Evolutionary conservation across 805 yeast species (phyloP), one percentile per base, ranked within the genome.

Genomic region (Ascoidea rubescens): DNA sequence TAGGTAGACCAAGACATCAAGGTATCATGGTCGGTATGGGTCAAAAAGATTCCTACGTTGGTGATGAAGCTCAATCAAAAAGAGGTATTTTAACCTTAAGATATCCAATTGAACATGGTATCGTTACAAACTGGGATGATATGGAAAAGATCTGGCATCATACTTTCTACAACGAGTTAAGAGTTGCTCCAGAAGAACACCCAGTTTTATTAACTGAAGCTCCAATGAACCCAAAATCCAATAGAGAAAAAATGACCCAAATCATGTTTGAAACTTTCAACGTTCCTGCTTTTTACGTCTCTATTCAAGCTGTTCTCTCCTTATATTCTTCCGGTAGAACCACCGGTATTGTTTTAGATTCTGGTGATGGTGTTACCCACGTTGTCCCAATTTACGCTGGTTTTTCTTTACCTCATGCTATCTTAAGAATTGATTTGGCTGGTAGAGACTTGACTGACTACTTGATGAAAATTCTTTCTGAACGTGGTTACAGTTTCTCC

Each of bases 61-160:
- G 99, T 71, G 98, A 93, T 72, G 98, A 93, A 79, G 99, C 98
- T 59, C 99, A 93, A 79, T 89, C 97, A 66, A 93, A 93, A 86
- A 89, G 99, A 87, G 99, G 99, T 90, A 90, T 93, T 72, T 84
- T 93, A 71, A 88, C 96, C 67, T 79, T 93, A 72, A 87, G 96
- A 77, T 93, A 93, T 80, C 99, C 99, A 71, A 93, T 91, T 71
- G 98, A 93, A 80, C 99, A 93, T 81, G 99, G 99, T 87, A 89
- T 93, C 65, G 98, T 93, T 61, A 91, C 96, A 76, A 89, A 93
- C 89, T 93, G 99, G 99, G 97, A 91, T 72, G 99, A 93, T 71
- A 93, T 93, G 99, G 99, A 93, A 80, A 91, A 91, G 79, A 93
- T 93, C 81, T 93, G 99, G 99, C 98, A 93, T 76, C 99, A 93